A percentile compares a stretch with the other conserved stretches of the same genome.
phyloP scores from a whole-genome alignment of 805 yeast species.

The Nakazawaea holstii region DNA sequence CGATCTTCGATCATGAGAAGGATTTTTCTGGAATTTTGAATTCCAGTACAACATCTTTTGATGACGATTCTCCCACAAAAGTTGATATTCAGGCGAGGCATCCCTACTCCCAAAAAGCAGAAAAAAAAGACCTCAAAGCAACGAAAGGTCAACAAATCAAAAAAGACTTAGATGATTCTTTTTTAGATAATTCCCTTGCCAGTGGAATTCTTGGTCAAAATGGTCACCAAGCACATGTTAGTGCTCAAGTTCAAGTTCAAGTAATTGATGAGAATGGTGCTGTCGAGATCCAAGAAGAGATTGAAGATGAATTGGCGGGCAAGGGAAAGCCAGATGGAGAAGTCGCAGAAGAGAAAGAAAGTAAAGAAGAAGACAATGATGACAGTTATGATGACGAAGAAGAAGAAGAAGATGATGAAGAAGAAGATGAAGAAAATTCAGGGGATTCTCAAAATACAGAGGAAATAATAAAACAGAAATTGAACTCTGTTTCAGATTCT shows the following conservation, averaged over 20 bases:
- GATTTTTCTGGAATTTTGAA: constrained; percentile 3
- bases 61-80: constrained; percentile 3
- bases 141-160: not conserved
- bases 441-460: not conserved
- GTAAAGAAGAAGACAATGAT: not conserved
- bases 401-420: constrained; percentile 1
- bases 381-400: not conserved
- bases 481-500: constrained; percentile 3
- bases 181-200: constrained; percentile 11
- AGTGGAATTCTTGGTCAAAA: not conserved
- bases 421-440: not conserved
- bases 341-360: not conserved
- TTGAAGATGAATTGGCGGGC: constrained; percentile 9
- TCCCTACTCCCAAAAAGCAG: constrained; percentile 8
- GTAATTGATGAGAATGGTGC: not conserved
- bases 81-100: constrained; percentile 10
- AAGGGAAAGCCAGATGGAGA: constrained; percentile 9
- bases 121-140: not conserved
- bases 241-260: constrained; percentile 7
- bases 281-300: constrained; percentile 3
- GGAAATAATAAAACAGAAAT: not conserved
- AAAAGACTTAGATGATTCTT: constrained; percentile 4
- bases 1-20: constrained; percentile 2
- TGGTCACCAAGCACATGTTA: not conserved
- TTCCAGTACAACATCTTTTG: not conserved